These are phyloP conservation scores for Camelina neglecta DNA, from an alignment of 345 rosid species.

Conservation along the genomic window DNA sequence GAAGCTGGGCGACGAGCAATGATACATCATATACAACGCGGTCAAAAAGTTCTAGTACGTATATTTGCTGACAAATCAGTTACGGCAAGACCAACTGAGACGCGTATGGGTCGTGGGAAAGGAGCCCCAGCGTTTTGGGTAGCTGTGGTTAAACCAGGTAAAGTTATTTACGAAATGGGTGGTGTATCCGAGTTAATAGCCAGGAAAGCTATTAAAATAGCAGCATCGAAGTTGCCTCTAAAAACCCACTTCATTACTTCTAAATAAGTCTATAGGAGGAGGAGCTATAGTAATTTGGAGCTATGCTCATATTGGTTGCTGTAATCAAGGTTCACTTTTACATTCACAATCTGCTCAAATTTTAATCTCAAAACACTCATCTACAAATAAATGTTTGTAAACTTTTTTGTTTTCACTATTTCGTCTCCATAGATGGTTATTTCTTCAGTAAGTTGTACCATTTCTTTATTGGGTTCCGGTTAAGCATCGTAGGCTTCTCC, in stretches of 20 bases:
- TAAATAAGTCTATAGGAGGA: neutral
- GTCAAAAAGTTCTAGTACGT: neutral
- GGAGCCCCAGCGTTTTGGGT: neutral
- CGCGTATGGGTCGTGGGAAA: neutral
- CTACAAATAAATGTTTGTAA: neutral
- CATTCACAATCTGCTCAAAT: neutral
- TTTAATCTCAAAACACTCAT: neutral
- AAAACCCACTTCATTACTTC: neutral
- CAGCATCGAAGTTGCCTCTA: neutral
- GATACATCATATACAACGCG: neutral
- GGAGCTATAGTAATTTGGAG: neutral
- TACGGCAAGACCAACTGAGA: neutral
- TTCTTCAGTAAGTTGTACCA: slow-evolving; percentile 1
- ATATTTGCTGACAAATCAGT: neutral
- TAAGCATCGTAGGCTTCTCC: slow-evolving; percentile 26
- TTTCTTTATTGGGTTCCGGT: too few relatives aligned
- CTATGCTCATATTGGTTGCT: neutral
- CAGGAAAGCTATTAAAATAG: neutral
- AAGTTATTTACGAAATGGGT: neutral
- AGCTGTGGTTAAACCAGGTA: slow-evolving; percentile 7
- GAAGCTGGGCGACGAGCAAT: slow-evolving; percentile 20
- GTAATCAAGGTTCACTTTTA: neutral
- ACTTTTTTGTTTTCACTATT: neutral
- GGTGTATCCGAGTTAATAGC: neutral
- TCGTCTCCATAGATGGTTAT: neutral